Evolutionary conservation across 805 yeast genomes (phyloP), one percentile per base, ranked within the genome.

Genomic region (Scheffersomyces spartinae): DNA sequence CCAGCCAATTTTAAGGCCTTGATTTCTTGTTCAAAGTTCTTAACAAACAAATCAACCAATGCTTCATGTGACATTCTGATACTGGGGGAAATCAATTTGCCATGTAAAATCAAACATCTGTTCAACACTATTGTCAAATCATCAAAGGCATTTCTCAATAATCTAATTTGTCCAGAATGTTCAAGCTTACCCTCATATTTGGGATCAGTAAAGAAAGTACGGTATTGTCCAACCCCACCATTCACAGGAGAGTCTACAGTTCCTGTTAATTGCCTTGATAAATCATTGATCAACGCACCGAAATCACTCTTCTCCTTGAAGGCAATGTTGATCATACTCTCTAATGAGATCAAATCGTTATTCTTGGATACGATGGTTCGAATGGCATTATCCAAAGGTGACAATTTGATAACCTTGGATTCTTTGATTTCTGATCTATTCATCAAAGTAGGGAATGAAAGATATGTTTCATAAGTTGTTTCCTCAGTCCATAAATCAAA

Each of bases 211-310:
- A 80, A 70, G 45, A 84, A 82, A 2, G 68, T 68, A 28, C 86
- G 64, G 51, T 80, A 84, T 44, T 79, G 84, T 2, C 83, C 81
- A 35, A 84, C 81, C 30, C 95, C 95, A 18, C 95, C 95, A 45
- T 84, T 84, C 5, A 84, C 88, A 3, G 95, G 95, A 0, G 95
- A 73, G 45, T 83, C 94, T 28, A 85, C 86, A 0, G 95, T 81
- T 21, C 95, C 95, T 3, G 83, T 68, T 28, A 77, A 55, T 40
- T 71, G 72, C 48, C 88, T 61, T 5, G 86, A 74, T 32, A 80
- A 52, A 42, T 74, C 83, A 36, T 67, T 65, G 45, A 75, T 74
- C 15, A 68, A 46, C 0, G 73, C 51, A 3, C 59, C 43, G 25
- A 50, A 55, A 25, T 64, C 70, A 1, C 61, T 59, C 39, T 65